Percentiles rank a stretch among this genome's conserved stretches.
phyloP scores from a whole-genome alignment of 768 basidiomycete species.

The Lentinula sp. region DNA sequence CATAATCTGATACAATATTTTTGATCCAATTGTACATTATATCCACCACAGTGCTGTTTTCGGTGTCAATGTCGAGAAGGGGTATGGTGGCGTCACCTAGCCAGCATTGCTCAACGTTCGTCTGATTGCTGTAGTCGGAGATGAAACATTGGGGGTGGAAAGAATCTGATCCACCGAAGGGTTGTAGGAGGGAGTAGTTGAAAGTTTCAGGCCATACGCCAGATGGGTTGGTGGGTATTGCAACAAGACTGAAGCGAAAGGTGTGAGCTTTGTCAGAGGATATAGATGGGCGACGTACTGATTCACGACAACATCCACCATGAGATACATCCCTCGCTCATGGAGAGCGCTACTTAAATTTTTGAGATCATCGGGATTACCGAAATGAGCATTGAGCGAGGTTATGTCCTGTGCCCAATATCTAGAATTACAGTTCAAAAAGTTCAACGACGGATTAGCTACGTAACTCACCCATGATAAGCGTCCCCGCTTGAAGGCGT shows the following conservation, averaged over 20 bases:
- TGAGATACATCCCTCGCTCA: slow-evolving; percentile 53
- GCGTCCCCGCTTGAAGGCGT: slow-evolving; percentile 59
- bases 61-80: slow-evolving; percentile 67
- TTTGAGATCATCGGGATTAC: slow-evolving; percentile 66
- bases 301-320: slow-evolving; percentile 75
- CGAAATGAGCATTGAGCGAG: slow-evolving; percentile 64
- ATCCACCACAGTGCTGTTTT: slow-evolving; percentile 46
- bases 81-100: slow-evolving; percentile 60
- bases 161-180: slow-evolving; percentile 19
- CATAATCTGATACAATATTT: slow-evolving; percentile 47
- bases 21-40: slow-evolving; percentile 56
- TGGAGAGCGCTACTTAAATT: slow-evolving; percentile 63
- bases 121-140: slow-evolving; percentile 53
- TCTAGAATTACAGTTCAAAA: slow-evolving; percentile 9
- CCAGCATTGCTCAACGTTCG: slow-evolving; percentile 63
- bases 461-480: slow-evolving; percentile 61
- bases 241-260: slow-evolving; percentile 12
- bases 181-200: slow-evolving; percentile 22
- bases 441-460: not conserved
- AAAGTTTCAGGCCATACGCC: slow-evolving; percentile 14
- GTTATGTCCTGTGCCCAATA: slow-evolving; percentile 49
- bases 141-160: slow-evolving; percentile 68
- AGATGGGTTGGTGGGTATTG: slow-evolving; percentile 8
- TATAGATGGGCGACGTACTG: slow-evolving; percentile 38
- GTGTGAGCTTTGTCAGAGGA: not conserved